These are phyloP conservation scores for Cicer chorassanicum DNA, from an alignment of 306 rosid species.

Conservation along the genomic window DNA sequence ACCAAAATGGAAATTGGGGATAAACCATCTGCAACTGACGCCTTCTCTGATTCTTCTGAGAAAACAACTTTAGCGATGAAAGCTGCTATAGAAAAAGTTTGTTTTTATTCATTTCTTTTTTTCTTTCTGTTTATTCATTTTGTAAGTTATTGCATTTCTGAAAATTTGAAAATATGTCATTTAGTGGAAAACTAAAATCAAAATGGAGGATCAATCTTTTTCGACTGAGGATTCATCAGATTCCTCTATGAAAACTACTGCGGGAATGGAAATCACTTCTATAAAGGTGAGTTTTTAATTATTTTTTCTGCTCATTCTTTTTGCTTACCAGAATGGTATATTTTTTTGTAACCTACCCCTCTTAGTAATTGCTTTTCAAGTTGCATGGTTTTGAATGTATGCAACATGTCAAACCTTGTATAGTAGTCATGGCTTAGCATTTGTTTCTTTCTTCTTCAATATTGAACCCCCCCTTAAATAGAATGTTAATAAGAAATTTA, in stretches of 20 bases:
- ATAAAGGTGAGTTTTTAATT: constrained; percentile 13
- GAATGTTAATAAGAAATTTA: background rate
- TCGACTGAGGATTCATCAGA: too few species aligned
- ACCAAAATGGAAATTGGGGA: background rate
- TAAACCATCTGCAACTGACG: background rate
- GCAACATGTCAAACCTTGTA: background rate
- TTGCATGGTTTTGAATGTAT: constrained; percentile 13
- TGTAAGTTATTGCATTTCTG: too few species aligned
- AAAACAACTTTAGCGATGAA: background rate
- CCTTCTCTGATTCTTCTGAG: background rate
- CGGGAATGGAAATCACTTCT: background rate
- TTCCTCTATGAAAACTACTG: background rate
- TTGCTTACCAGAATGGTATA: background rate
- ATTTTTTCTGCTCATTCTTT: constrained; percentile 2
- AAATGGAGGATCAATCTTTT: background rate
- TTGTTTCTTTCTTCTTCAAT: too few species aligned
- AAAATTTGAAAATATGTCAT: background rate
- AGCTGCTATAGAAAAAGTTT: too few species aligned
- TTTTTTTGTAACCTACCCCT: too few species aligned
- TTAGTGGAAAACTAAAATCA: background rate
- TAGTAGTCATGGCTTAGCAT: too few species aligned
- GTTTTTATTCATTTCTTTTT: too few species aligned
- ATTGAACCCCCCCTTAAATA: background rate
- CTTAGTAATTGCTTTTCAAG: background rate
- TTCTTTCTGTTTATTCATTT: too few species aligned